phyloP scores from a whole-genome alignment of 31 red algal species.

The Porphyra umbilicalis region DNA sequence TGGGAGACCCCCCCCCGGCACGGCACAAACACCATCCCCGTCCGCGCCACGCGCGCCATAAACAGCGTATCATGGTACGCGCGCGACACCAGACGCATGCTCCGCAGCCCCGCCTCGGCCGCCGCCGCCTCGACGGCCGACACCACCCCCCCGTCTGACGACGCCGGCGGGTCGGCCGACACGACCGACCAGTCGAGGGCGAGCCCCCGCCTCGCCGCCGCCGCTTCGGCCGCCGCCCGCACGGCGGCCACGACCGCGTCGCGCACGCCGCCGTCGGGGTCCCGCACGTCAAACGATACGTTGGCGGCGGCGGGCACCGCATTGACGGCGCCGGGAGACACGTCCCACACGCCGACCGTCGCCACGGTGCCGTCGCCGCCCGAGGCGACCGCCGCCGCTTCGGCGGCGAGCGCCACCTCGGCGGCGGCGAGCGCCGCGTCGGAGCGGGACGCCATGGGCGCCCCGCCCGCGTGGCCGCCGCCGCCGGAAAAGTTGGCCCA shows the following conservation, averaged over 20 bases:
- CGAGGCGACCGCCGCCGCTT: constrained; percentile 7
- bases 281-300: constrained; percentile 35
- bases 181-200: neutral
- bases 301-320: constrained; percentile 18
- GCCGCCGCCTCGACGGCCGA: constrained; percentile 21
- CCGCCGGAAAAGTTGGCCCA: constrained; percentile 20
- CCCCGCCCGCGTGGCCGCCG: constrained; percentile 56
- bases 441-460: constrained; percentile 29
- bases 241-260: constrained; percentile 12
- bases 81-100: constrained; percentile 24
- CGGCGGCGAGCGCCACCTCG: constrained; percentile 30
- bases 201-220: constrained; percentile 19
- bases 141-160: constrained; percentile 8
- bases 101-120: neutral
- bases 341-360: constrained; percentile 32
- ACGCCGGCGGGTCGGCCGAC: constrained; percentile 23
- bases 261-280: constrained; percentile 15
- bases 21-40: constrained; percentile 65
- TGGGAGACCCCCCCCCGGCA: constrained; percentile 60
- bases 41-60: constrained; percentile 31
- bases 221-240: neutral
- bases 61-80: constrained; percentile 68
- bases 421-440: constrained; percentile 50
- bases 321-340: constrained; percentile 39
- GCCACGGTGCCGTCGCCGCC: constrained; percentile 29